Percentiles rank a stretch among this genome's conserved stretches.
phyloP scores from a whole-genome alignment of 768 basidiomycete genomes.

The Mycena olivaceomarginata region DNA sequence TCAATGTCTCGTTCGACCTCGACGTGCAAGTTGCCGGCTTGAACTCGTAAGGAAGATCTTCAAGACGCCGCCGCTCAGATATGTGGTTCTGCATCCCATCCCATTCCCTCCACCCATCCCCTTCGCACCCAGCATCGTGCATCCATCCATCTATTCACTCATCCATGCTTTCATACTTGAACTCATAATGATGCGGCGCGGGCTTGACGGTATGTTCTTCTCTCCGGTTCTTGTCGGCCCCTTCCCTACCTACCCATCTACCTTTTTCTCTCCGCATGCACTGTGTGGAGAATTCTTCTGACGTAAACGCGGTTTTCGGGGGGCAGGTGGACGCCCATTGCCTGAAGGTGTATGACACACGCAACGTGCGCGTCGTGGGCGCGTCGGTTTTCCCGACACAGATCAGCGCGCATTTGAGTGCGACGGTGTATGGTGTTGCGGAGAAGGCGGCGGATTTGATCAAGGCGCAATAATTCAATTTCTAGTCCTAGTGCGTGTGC shows the following conservation, averaged over 20 bases:
- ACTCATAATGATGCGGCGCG: conserved; percentile 56
- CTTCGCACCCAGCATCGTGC: no score
- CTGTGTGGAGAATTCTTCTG: no score
- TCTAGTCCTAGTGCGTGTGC: background rate
- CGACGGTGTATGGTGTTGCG: conserved; percentile 70
- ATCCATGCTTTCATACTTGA: no score
- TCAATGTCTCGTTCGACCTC: conserved; percentile 68
- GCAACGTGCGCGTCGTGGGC: conserved; percentile 71
- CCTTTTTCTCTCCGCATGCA: background rate
- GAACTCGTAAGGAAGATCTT: conserved; percentile 65
- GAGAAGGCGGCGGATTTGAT: conserved; percentile 73
- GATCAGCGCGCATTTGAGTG: conserved; percentile 65
- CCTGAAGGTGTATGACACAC: conserved; percentile 66
- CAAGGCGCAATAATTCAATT: conserved; percentile 54
- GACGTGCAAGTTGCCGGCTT: conserved; percentile 68
- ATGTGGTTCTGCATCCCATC: background rate
- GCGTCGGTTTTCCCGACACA: conserved; percentile 69
- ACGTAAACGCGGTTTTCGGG: conserved; percentile 11
- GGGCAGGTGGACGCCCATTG: conserved; percentile 65
- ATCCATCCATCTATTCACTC: no score
- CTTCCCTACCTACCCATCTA: background rate
- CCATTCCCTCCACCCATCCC: no score
- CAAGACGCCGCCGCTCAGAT: conserved; percentile 64
- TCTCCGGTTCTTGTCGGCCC: background rate
- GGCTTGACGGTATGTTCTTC: conserved; percentile 56